Evolutionary conservation across 2,329 filamentous ascomycete genomes (phyloP), one percentile per base, ranked within the genome.

Genomic region (Penicillium brevicompactum): DNA sequence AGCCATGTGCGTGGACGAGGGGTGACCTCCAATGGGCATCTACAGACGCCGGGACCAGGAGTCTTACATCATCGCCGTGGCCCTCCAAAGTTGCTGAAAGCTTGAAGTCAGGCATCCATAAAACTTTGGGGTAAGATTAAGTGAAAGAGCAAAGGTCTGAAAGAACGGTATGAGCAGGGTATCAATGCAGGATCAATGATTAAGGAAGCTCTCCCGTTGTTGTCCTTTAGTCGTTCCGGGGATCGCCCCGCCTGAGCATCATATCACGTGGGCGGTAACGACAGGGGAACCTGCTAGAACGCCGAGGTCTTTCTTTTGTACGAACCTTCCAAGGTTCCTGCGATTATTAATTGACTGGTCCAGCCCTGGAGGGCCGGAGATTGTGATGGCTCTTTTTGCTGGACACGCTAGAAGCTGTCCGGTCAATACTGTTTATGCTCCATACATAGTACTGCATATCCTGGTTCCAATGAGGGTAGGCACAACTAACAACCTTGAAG

Each of bases 61-160:
- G 54, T 51, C 87, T 76, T 82, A 97, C 94, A 85, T 99, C 94
- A 73, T 94, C 89, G 74, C 94, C 89, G 74, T 99, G 94, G 69
- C 91, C 93, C 65, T 87, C 80, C 63, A 99, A 84, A 70, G 91
- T 89, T 65, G 93, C 92, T 59, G 94, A 96, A 70, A 99, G 86
- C 83, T 93, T 96, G 83, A 91, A 97, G 72, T 92, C 88, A 75
- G 83, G 80, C 89, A 93, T 92, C 66, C 62, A 74, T 68, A 67
- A 69, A 59, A 63, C 57, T 47, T 40, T 27, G 40, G 16, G 13
- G 14, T 13, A 16, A 27, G 27, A 43, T n/a, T 16, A 9, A 40
- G 32, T 34, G 42, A 55, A 43, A 14, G 6, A 44, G 49, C 18
- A 49, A 38, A 42, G 52, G 30, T 24, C 41, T 6, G 32, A 45